Conservation (phyloP, 345 rosid species). For the Combretum micranthum region DNA sequence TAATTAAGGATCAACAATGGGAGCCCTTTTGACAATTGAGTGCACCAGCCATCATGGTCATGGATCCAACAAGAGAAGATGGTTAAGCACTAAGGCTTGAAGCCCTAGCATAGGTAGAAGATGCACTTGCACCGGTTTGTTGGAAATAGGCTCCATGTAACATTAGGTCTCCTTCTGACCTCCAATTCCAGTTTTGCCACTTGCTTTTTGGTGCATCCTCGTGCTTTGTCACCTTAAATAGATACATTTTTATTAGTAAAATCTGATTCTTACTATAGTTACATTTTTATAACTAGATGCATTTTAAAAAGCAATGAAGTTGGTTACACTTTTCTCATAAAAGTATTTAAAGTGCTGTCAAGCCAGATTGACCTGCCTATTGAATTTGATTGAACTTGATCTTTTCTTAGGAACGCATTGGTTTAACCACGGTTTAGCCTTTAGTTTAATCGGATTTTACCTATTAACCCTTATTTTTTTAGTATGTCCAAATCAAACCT, state of each 20-base stretch:
- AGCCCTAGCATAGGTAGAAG: constrained; percentile 55
- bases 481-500: too few species aligned
- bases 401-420: too few species aligned
- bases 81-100: constrained; percentile 73
- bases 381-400: too few species aligned
- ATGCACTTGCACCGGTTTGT: constrained; percentile 43
- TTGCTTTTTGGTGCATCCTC: constrained; percentile 57
- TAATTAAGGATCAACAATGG: constrained; percentile 27
- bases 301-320: neutral
- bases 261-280: too few species aligned
- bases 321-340: too few species aligned
- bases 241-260: neutral
- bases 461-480: too few species aligned
- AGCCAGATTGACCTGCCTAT: too few species aligned
- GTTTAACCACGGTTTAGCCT: too few species aligned
- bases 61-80: constrained; percentile 50
- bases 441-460: too few species aligned
- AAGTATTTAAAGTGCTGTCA: too few species aligned
- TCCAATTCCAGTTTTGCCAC: constrained; percentile 74
- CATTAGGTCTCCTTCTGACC: constrained; percentile 65
- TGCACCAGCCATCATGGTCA: constrained; percentile 53
- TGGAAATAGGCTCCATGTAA: constrained; percentile 68
- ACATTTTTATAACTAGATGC: too few species aligned
- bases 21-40: constrained; percentile 51
- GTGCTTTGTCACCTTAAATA: constrained; percentile 60